Base-by-base conservation (phyloP, 257 asterid species). In the Scutellaria barbata region DNA sequence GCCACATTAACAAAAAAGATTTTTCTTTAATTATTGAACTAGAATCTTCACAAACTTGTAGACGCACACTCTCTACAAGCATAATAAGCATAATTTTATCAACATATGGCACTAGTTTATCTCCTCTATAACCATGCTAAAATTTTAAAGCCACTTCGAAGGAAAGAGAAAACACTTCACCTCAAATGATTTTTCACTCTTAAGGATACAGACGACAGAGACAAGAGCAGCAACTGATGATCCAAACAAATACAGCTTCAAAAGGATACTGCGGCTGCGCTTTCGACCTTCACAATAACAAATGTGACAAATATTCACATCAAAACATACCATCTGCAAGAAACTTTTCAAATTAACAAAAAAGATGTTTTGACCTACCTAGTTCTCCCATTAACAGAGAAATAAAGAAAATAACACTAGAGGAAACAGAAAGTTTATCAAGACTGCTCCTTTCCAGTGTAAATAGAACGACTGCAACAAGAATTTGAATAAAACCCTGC, bases 321-420 rank as follows among this genome's bases (percentile, higher is more conserved):
- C 17, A 41, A 59, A 54, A 37, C 40, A 60, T 35, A 8, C 9
- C 11, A 40, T 37, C 20, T 13, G 43, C n/a, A 30, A 42, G 42
- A 16, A 40, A 35, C 65, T 7, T 18, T 54, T 65, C 47, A 67
- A 13, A 68, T 47, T 5, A 48, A 50, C 45, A 2, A 30, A 30
- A 8, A 69, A 69, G 43, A 61, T 39, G 61, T 53, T 51, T 9
- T 10, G 6, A 45, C 70, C 42, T 64, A 87, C 98, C 99, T 57
- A 89, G 74, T 81, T 89, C 96, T 71, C 97, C 97, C 13, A 88
- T 57, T 22, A 89, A 72, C 45, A 86, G 78, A 55, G 97, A 88
- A 47, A 84, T 30, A 62, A 84, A 88, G 81, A 75, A 85, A 67
- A 83, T 58, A 69, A 73, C 62, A 18, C 71, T 66, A 37, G 88